A percentile compares a stretch with the other conserved stretches of the same genome.
Evolutionary conservation across 345 rosid species (phyloP).

Genomic region (Litchi chinensis): DNA sequence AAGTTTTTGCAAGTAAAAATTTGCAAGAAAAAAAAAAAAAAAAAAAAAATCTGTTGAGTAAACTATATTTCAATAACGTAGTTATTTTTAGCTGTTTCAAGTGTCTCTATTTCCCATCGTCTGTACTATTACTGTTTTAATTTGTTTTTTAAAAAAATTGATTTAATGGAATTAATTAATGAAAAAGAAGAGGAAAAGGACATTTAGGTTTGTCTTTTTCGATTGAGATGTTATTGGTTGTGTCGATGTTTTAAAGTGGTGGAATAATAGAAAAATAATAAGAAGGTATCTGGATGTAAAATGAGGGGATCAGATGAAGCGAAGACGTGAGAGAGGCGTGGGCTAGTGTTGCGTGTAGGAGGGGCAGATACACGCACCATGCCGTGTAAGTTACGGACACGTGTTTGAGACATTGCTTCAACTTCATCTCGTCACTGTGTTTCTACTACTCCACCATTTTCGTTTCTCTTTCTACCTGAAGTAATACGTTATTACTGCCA

Average conservation of each 20-base stretch:
- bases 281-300: neutral
- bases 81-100: neutral
- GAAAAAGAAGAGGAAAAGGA: neutral
- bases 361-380: constrained; percentile 20
- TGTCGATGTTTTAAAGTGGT: too few species aligned
- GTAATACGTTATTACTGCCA: too few species aligned
- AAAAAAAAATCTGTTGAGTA: neutral
- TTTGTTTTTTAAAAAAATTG: neutral
- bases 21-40: neutral
- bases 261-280: neutral
- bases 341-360: neutral
- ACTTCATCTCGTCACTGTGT: constrained; percentile 16
- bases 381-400: constrained; percentile 38
- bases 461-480: too few species aligned
- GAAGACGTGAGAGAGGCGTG: neutral
- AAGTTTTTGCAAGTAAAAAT: constrained; percentile 9
- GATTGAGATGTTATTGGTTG: too few species aligned
- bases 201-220: neutral
- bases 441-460: too few species aligned
- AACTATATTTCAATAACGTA: neutral
- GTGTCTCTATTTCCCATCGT: neutral
- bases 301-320: neutral
- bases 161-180: neutral
- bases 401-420: constrained; percentile 22
- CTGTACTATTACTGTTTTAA: neutral